These are phyloP conservation scores for Daucus carota DNA, from an alignment of 129 eudicot species.

Conservation along the genomic window DH1_v3.0 NC_030382.2:44950501-44951000, in stretches of 20 bases:
- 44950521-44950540: neutral
- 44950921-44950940: neutral
- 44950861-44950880: too few species aligned
- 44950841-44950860: neutral
- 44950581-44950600: neutral
- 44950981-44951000: neutral
- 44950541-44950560: neutral
- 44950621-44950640: neutral
- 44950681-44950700: neutral
- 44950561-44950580: neutral
- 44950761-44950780: neutral
- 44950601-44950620: neutral
- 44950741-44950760: neutral
- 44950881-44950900: neutral
- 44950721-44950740: neutral
- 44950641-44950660: neutral
- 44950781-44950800: too few species aligned
- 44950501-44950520: neutral
- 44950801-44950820: neutral
- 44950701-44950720: neutral
- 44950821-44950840: neutral
- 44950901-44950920: neutral
- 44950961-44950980: too few species aligned
- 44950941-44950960: neutral
- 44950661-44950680: neutral